Evolutionary conservation across 768 basidiomycete genomes (phyloP), one percentile per base, ranked within the genome.

Genomic region (Grammothele lineata): DNA sequence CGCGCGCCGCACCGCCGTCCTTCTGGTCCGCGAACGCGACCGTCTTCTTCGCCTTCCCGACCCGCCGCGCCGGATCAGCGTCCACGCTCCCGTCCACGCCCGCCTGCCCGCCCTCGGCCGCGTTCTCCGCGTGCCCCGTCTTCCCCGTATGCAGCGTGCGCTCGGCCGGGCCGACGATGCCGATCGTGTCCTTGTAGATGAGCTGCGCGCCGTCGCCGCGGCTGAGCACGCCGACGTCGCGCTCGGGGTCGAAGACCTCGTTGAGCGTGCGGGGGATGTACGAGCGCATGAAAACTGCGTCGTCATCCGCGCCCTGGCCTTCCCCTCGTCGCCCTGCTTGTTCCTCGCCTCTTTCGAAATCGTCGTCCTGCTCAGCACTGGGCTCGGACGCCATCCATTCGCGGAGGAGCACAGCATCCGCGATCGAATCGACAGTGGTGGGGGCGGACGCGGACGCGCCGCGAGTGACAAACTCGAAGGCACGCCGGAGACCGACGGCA

Each of bases 221-320:
- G 15, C 73, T 74, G 35, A 94, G 70, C 17, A 77, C 76, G 27
- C 83, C 90, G 10, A 92, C 84, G 60, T 97, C 95, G 23, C 94
- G 77, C 62, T 99, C 96, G 1, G 94, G 92, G 63, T 98, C 92
- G 62, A 85, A 90, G 7, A 99, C 85, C 60, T 98, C 92, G 53
- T 91, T 89, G 39, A 99, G 69, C 19, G 82, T 85, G 26, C 94
- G 83, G 12, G 96, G 96, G 55, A 98, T 99, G 68, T 91, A 97
- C 1, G 92, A 89, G 22, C 76, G 76, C 62, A 92, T 67, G 72
- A 99, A 99, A 11, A 98, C 81, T 7, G 80, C 79, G 60, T 98
- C 93, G 63, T 96, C 93, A 39, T 87, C 83, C 6, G 72, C 76
- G 14, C 15, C 30, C n/a, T n/a, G n/a, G n/a, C n/a, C n/a, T n/a